Percentiles rank a stretch among this genome's conserved stretches.
Conservation (phyloP, 2,329 filamentous ascomycete species). For the Penicillium sp. region DNA sequence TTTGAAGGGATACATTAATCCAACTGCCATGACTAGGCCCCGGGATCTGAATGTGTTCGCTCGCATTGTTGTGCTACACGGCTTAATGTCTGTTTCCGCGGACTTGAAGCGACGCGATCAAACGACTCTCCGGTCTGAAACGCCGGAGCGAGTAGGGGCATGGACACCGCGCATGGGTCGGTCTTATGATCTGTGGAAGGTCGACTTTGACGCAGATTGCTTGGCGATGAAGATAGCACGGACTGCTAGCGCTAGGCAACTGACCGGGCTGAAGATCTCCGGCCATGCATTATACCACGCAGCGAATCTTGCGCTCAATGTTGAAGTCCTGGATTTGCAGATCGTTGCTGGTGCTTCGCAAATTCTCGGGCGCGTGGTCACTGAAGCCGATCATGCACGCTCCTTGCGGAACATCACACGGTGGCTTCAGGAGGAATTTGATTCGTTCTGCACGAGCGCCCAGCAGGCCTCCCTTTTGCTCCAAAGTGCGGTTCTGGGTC, state of each 20-base stretch:
- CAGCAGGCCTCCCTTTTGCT: slow-evolving; percentile 59
- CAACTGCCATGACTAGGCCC: slow-evolving; percentile 38
- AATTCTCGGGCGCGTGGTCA: slow-evolving; percentile 58
- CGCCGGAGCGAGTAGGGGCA: slow-evolving; percentile 40
- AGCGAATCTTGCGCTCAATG: slow-evolving; percentile 57
- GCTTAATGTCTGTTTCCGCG: slow-evolving; percentile 64
- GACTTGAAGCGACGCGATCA: slow-evolving; percentile 65
- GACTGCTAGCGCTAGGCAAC: slow-evolving; percentile 40
- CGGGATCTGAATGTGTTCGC: slow-evolving; percentile 54
- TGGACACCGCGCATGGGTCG: slow-evolving; percentile 56
- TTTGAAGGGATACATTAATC: slow-evolving; percentile 59
- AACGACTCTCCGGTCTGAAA: slow-evolving; percentile 55
- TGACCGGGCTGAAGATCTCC: slow-evolving; percentile 51
- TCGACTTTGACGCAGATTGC: slow-evolving; percentile 58
- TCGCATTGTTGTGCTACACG: slow-evolving; percentile 58
- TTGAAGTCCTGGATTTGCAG: slow-evolving; percentile 63
- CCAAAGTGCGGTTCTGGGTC: slow-evolving; percentile 50
- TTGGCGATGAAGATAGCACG: slow-evolving; percentile 38
- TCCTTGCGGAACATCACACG: slow-evolving; percentile 37
- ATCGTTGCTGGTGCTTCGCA: slow-evolving; percentile 62
- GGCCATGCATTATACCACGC: slow-evolving; percentile 61
- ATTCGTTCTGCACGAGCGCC: slow-evolving; percentile 13
- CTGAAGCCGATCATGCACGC: slow-evolving; percentile 53
- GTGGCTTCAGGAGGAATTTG: slow-evolving; percentile 23
- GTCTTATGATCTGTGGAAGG: slow-evolving; percentile 61